Evolutionary conservation across 2,329 filamentous ascomycete genomes (phyloP).

Genomic region (Tolypocladium ovalisporum): DNA sequence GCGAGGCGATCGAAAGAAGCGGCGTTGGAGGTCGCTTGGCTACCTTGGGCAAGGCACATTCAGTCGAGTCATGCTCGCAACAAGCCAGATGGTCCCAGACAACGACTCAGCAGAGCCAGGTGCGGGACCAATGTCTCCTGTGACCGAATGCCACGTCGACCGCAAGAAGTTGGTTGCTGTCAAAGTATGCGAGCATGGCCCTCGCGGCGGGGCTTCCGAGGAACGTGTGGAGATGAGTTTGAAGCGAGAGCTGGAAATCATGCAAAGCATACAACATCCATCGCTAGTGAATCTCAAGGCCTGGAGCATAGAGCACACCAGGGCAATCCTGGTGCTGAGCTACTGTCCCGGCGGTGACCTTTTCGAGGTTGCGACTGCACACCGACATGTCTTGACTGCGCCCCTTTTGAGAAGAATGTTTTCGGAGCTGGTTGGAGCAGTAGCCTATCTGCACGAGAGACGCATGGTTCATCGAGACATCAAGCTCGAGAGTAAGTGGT

Average conservation of each 20-base stretch:
- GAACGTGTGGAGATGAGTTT: conserved; percentile 87
- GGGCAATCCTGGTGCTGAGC: conserved; percentile 75
- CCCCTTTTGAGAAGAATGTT: conserved; percentile 74
- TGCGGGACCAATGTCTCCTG: conserved; percentile 20
- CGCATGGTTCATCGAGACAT: conserved; percentile 94
- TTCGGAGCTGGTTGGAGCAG: conserved; percentile 75
- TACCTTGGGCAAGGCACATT: conserved; percentile 88
- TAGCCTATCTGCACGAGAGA: conserved; percentile 73
- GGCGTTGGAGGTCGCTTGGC: conserved; percentile 70
- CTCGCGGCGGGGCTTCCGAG: conserved; percentile 84
- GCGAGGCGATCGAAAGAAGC: conserved; percentile 56
- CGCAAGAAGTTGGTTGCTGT: conserved; percentile 83
- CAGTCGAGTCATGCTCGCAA: conserved; percentile 85
- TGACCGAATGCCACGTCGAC: conserved; percentile 26
- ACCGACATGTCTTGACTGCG: conserved; percentile 56
- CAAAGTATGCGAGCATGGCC: conserved; percentile 92
- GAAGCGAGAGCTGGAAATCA: conserved; percentile 89
- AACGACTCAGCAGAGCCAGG: conserved; percentile 21
- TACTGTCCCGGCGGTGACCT: conserved; percentile 93
- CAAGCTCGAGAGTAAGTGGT: conserved; percentile 76
- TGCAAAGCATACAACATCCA: conserved; percentile 79
- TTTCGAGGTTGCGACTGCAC: conserved; percentile 77
- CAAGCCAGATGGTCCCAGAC: conserved; percentile 54
- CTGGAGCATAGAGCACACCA: conserved; percentile 73
- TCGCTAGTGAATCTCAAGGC: conserved; percentile 86